Conservation (phyloP, 1,284 basidiomycete genomes). For the Irpex sp. region DNA sequence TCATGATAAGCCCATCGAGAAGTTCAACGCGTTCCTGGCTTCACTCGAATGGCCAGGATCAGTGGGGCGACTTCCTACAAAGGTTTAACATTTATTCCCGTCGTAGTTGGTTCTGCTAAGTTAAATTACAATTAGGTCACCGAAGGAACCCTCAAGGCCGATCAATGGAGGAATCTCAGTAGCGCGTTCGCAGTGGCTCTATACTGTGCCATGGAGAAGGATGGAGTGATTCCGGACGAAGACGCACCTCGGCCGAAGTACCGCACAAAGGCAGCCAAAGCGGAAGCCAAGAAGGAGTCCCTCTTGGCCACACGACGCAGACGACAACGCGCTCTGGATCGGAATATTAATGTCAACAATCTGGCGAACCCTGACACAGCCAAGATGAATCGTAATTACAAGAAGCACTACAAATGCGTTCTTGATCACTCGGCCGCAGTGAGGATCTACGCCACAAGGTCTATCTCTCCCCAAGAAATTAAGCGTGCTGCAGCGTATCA, state of each 20-base stretch:
- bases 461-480: background rate
- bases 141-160: constrained; percentile 19
- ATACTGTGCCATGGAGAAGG: constrained; percentile 18
- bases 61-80: constrained; percentile 15
- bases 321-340: background rate
- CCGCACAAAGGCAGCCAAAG: constrained; percentile 13
- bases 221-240: constrained; percentile 21
- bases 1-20: constrained; percentile 6
- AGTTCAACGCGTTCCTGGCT: constrained; percentile 13
- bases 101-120: background rate
- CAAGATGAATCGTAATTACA: constrained; percentile 16
- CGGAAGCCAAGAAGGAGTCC: constrained; percentile 8
- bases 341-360: background rate
- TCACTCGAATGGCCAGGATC: constrained; percentile 18
- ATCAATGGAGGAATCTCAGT: constrained; percentile 20
- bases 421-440: constrained; percentile 18
- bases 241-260: constrained; percentile 14
- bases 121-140: constrained; percentile 12
- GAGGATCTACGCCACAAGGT: constrained; percentile 11
- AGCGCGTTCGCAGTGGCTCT: constrained; percentile 16
- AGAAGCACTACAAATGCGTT: constrained; percentile 15
- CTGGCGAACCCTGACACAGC: background rate
- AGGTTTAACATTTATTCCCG: constrained; percentile 9
- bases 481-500: background rate
- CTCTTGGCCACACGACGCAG: constrained; percentile 4